These are phyloP conservation scores for Protea cynaroides DNA, from an alignment of 164 flowering plant genomes.

Conservation along the genomic window DNA sequence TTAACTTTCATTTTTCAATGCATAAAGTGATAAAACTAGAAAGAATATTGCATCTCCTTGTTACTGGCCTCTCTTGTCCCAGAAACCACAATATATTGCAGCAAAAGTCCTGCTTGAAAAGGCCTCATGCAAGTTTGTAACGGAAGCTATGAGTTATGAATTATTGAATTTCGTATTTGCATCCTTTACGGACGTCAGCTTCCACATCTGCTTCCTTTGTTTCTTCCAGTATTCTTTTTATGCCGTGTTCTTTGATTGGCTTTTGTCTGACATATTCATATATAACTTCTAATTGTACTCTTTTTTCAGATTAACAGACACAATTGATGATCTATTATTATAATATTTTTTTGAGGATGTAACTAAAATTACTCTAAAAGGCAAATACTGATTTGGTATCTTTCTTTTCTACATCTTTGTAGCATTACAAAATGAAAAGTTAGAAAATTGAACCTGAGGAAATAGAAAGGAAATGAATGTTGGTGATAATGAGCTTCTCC, in stretches of 20 bases:
- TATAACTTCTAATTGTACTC: not conserved
- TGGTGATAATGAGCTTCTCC: conserved; percentile 46
- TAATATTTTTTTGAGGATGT: not conserved
- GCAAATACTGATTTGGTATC: not conserved
- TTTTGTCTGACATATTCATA: conserved; percentile 33
- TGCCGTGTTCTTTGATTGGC: conserved; percentile 56
- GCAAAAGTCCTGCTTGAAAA: conserved; percentile 63
- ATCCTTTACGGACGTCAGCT: conserved; percentile 78
- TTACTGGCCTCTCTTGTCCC: conserved; percentile 97
- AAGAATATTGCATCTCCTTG: not conserved
- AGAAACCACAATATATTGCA: conserved; percentile 71
- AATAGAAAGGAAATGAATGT: not conserved
- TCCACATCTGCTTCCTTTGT: conserved; percentile 83
- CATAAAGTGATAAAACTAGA: conserved; percentile 35
- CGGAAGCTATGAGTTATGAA: conserved; percentile 59
- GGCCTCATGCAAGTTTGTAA: conserved; percentile 72
- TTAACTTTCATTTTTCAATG: conserved; percentile 17
- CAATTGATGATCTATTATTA: not conserved
- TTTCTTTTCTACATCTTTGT: not conserved
- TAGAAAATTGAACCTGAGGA: not conserved
- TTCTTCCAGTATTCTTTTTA: conserved; percentile 79
- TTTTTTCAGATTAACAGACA: not conserved
- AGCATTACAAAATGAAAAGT: not conserved
- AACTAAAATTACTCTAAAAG: not conserved
- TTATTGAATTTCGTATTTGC: conserved; percentile 58